Base-by-base conservation (phyloP, 129 eudicot genomes). In the Tagetes patula region DNA sequence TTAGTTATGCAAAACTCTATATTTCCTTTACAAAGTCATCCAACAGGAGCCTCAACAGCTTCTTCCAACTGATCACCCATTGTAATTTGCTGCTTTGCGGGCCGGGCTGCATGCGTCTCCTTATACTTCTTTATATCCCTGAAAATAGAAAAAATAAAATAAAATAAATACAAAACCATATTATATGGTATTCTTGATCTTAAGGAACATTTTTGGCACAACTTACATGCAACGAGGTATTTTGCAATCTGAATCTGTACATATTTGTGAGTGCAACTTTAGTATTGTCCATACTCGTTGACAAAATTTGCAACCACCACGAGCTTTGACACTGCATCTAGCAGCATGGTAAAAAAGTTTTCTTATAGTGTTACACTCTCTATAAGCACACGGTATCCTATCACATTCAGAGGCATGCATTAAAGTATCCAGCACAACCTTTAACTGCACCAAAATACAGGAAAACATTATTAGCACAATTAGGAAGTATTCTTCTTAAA, bases 221-320 rank as follows among this genome's bases (percentile, higher is more conserved):
- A 81, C 91, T 73, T 79, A 88, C 96, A 66, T 77, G 96, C 96
- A 89, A 40, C 86, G 84, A 50, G 96, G 96, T 47, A 86, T 76
- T 61, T 32, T 65, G 79, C 96, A 89, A 67, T 80, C 70, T 38
- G 83, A 61, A 74, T 82, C 84, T 8, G 52, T 69, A 79, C 96
- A 89, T 14, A 38, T 65, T 33, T 42, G 43, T n/a, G 92, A 82
- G 81, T 89, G 96, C 82, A 53, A 27, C 60, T 30, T 64, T 75
- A 89, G 69, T 10, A 82, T 33, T 3, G 0, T 27, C 91, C 91
- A 86, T 49, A 79, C 82, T 43, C 43, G 62, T 40, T 32, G 43
- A 46, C 96, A 89, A 8, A 1, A 43, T 13, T 2, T 42, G 76
- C 96, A 89, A 53, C 83, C 85, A 13, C 88, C 88, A 46, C 36